A percentile compares a stretch with the other conserved stretches of the same genome.
phyloP scores from a whole-genome alignment of 768 basidiomycete genomes.

The Russula dissimulans region DNA sequence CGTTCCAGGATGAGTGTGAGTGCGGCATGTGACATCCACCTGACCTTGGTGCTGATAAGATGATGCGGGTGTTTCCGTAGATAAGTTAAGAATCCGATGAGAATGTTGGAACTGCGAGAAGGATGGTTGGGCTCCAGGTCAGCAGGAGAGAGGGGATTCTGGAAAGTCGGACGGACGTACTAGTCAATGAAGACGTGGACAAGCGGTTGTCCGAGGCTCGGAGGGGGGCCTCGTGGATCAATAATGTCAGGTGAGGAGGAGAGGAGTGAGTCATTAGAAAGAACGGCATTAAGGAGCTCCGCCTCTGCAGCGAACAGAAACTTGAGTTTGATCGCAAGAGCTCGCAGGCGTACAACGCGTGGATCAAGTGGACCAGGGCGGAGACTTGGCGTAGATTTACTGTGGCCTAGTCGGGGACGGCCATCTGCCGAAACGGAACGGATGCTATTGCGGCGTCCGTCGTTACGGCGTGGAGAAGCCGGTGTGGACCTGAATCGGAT shows the following conservation, averaged over 20 bases:
- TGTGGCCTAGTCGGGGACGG: constrained; percentile 32
- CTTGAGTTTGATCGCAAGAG: constrained; percentile 47
- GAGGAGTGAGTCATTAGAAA: constrained; percentile 23
- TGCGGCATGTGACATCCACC: constrained; percentile 67
- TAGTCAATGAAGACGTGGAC: constrained; percentile 48
- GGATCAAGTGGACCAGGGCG: constrained; percentile 37
- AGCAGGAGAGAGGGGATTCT: background rate
- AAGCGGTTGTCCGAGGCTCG: constrained; percentile 26
- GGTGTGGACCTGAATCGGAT: constrained; percentile 25
- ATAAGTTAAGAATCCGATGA: constrained; percentile 71
- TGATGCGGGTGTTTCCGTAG: constrained; percentile 46
- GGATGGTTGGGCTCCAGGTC: constrained; percentile 1
- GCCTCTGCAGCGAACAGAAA: constrained; percentile 48
- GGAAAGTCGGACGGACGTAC: constrained; percentile 29
- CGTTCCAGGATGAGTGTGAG: constrained; percentile 73
- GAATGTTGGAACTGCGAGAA: constrained; percentile 66
- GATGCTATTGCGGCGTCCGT: constrained; percentile 6
- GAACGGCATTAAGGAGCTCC: constrained; percentile 23
- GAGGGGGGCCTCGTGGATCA: constrained; percentile 31
- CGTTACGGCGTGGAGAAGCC: constrained; percentile 13
- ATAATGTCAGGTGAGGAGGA: constrained; percentile 25
- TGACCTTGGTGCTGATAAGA: constrained; percentile 28
- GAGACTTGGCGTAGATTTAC: constrained; percentile 40
- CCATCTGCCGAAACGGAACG: constrained; percentile 20
- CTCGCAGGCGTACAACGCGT: constrained; percentile 40